phyloP scores from a whole-genome alignment of 768 basidiomycete genomes.

The Holtermannia corniformis region DNA sequence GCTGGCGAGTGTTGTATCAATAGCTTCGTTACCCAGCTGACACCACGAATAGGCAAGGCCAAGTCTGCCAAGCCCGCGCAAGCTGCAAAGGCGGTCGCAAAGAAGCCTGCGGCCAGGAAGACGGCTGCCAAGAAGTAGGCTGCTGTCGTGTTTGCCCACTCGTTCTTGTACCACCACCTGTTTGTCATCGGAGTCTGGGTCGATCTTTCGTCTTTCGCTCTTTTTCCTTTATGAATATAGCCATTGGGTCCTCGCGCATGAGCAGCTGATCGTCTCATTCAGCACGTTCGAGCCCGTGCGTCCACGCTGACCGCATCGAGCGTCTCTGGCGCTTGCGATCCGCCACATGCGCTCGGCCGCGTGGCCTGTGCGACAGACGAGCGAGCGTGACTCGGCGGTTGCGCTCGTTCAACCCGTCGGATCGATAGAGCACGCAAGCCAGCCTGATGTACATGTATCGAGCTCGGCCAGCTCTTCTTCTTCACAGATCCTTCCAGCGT shows the following conservation, averaged over 20 bases:
- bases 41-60: slow-evolving; percentile 15
- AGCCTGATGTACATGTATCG: neutral
- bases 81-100: too few species aligned
- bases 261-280: too few species aligned
- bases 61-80: slow-evolving; percentile 14
- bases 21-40: neutral
- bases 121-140: slow-evolving; percentile 29
- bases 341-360: too few species aligned
- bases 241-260: too few species aligned
- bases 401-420: too few species aligned
- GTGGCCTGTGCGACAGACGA: neutral
- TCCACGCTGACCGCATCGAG: too few species aligned
- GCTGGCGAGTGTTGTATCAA: slow-evolving; percentile 12
- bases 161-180: neutral
- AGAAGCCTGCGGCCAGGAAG: slow-evolving; percentile 19
- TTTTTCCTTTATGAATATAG: neutral
- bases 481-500: neutral
- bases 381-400: neutral
- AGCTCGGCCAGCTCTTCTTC: neutral
- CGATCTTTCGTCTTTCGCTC: neutral
- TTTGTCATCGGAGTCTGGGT: too few species aligned
- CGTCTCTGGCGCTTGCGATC: too few species aligned
- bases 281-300: too few species aligned
- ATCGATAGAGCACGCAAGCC: neutral
- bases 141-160: neutral